These are phyloP conservation scores for Trametes cubensis DNA, from an alignment of 768 basidiomycete genomes.

Conservation along the genomic window DNA sequence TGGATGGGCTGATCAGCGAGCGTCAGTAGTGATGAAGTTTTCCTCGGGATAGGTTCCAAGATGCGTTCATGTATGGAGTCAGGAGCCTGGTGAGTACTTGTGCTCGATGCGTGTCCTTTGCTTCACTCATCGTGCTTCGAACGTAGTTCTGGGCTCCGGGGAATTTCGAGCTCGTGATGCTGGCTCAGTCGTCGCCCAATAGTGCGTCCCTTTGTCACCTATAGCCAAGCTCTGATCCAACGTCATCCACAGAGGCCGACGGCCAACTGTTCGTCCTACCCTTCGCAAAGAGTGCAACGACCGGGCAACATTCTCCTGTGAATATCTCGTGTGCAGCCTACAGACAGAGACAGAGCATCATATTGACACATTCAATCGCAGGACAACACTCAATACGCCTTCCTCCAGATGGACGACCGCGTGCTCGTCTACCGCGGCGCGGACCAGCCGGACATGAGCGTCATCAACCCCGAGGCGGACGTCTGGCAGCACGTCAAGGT, in stretches of 20 bases:
- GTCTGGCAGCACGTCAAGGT: slow-evolving; percentile 98
- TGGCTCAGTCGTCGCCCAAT: slow-evolving; percentile 57
- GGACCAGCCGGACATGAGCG: slow-evolving; percentile 96
- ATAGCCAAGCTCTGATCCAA: neutral
- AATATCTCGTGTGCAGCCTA: slow-evolving; percentile 30
- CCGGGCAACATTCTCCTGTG: slow-evolving; percentile 89
- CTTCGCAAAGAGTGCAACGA: slow-evolving; percentile 93
- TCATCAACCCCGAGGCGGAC: slow-evolving; percentile 96
- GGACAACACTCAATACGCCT: slow-evolving; percentile 96
- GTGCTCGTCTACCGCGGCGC: slow-evolving; percentile 93
- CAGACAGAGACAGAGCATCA: neutral
- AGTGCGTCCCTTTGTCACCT: slow-evolving; percentile 41
- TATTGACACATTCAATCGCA: slow-evolving; percentile 35
- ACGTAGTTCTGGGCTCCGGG: slow-evolving; percentile 90
- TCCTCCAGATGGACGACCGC: slow-evolving; percentile 93
- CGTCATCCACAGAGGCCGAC: slow-evolving; percentile 46
- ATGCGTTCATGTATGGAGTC: slow-evolving; percentile 85
- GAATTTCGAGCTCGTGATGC: slow-evolving; percentile 83
- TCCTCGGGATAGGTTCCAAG: slow-evolving; percentile 57
- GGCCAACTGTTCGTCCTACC: slow-evolving; percentile 84
- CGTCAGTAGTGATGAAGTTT: neutral
- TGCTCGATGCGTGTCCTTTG: neutral
- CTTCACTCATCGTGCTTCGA: neutral
- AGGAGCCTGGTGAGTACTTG: slow-evolving; percentile 61
- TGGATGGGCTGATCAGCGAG: slow-evolving; percentile 6